A percentile compares a stretch with the other conserved stretches of the same genome.
Conservation (phyloP, 345 rosid species). For the Arabidopsis thaliana region DNA sequence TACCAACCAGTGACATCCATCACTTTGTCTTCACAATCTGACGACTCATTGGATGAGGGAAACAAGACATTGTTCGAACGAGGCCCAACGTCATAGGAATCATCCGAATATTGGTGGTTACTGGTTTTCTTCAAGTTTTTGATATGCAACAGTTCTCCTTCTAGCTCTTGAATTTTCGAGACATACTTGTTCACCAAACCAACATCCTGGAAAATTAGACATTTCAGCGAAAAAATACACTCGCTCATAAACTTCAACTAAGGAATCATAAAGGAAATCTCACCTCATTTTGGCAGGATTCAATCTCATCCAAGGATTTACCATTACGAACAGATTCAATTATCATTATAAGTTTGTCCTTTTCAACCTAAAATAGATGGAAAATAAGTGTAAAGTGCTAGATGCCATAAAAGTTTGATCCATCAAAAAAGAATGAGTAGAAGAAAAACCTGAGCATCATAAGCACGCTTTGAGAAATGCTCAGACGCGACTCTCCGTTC, state of each 20-base stretch:
- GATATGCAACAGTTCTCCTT: conserved; percentile 72
- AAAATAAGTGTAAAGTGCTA: conserved; percentile 22
- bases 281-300: conserved; percentile 62
- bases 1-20: conserved; percentile 60
- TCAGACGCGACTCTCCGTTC: conserved; percentile 71
- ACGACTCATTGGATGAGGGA: conserved; percentile 60
- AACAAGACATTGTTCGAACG: conserved; percentile 56
- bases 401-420: conserved; percentile 23
- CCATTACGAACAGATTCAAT: conserved; percentile 83
- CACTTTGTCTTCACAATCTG: conserved; percentile 61
- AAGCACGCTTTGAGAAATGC: conserved; percentile 74
- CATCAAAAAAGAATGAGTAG: conserved; percentile 16
- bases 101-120: conserved; percentile 51
- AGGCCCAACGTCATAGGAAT: conserved; percentile 68
- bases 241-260: conserved; percentile 11
- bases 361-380: conserved; percentile 68
- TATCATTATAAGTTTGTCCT: conserved; percentile 77
- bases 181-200: conserved; percentile 75
- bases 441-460: conserved; percentile 79
- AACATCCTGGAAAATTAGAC: conserved; percentile 57
- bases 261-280: conserved; percentile 16
- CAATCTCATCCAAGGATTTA: conserved; percentile 91
- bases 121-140: conserved; percentile 58
- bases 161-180: conserved; percentile 87
- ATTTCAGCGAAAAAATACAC: conserved; percentile 23